Conservation (phyloP, 441 rosid genomes). For the Raphanus hybrid region DNA sequence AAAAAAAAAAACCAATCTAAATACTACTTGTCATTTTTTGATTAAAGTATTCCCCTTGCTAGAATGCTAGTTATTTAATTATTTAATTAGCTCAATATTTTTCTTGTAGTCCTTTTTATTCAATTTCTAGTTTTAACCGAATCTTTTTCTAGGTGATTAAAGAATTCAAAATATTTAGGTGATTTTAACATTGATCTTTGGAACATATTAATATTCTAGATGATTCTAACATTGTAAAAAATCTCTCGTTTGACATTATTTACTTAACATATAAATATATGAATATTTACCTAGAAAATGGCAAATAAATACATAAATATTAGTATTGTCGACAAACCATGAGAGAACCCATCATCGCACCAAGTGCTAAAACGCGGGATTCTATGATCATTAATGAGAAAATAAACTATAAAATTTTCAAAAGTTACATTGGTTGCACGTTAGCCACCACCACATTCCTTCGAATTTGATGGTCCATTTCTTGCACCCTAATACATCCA, state of each 20-base stretch:
- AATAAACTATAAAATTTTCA: conserved; percentile 1
- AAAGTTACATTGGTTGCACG: conserved; percentile 33
- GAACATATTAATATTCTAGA: not conserved
- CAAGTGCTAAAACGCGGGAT: conserved; percentile 38
- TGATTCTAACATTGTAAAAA: too few species aligned
- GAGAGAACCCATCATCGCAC: conserved; percentile 40
- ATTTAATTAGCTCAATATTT: too few species aligned
- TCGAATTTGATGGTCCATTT: conserved; percentile 13
- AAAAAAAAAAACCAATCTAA: too few species aligned
- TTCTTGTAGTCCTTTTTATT: not conserved
- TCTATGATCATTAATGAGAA: conserved; percentile 37
- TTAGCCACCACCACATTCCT: conserved; percentile 32
- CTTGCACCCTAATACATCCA: conserved; percentile 15
- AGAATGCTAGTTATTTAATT: too few species aligned
- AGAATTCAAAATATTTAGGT: not conserved
- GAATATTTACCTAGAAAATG: not conserved
- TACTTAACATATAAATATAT: not conserved
- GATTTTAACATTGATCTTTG: not conserved
- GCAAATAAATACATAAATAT: conserved; percentile 4
- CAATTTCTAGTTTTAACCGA: not conserved
- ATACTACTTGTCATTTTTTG: too few species aligned
- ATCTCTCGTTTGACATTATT: not conserved
- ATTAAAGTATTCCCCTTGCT: too few species aligned
- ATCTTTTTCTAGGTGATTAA: not conserved
- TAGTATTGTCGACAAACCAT: conserved; percentile 28